Evolutionary conservation across 2,329 filamentous ascomycete genomes (phyloP), one percentile per base, ranked within the genome.

Genomic region (Tolypocladium nubicola): DNA sequence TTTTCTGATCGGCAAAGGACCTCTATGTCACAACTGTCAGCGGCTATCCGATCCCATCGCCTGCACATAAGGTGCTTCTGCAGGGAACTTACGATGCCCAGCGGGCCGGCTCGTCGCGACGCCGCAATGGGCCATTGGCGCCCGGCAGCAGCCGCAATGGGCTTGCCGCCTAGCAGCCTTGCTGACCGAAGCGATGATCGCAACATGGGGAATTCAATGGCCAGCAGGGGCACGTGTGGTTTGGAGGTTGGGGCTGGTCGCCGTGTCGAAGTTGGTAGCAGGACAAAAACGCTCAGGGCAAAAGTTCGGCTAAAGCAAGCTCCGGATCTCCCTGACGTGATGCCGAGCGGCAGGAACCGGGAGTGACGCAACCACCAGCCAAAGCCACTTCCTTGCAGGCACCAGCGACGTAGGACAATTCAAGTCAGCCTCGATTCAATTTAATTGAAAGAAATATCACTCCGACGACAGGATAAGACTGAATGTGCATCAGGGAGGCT

Each of bases 121-220:
- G 67, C 66, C 59, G 67, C 66, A 63, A 70, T 62, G 58, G 80
- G 79, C 82, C 81, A 85, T 84, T 84, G 82, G 71, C 78, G 80
- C 71, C 74, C 73, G 65, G 75, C 75, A 68, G 75, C 73, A 67
- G 79, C 76, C 71, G 75, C 75, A 70, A 75, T 66, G 68, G 81
- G 76, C 75, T 76, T 79, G 71, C 75, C 74, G 74, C 79, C 76
- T 71, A 84, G 73, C 67, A 78, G 76, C 78, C 78, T 82, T 70
- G 80, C 80, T 72, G 83, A 84, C 76, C 79, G 82, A 76, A 86
- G 75, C 73, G 83, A 85, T 73, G 81, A 82, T 77, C 83, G 84
- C 81, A 87, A 80, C 84, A 87, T 87, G 77, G 78, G 77, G 75
- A 75, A 76, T 78, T 72, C 70, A 71, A 73, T 73, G 72, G 72